Evolutionary conservation across 495 filamentous ascomycete species (phyloP).

Genomic region (Aspergillus nidulans): DNA sequence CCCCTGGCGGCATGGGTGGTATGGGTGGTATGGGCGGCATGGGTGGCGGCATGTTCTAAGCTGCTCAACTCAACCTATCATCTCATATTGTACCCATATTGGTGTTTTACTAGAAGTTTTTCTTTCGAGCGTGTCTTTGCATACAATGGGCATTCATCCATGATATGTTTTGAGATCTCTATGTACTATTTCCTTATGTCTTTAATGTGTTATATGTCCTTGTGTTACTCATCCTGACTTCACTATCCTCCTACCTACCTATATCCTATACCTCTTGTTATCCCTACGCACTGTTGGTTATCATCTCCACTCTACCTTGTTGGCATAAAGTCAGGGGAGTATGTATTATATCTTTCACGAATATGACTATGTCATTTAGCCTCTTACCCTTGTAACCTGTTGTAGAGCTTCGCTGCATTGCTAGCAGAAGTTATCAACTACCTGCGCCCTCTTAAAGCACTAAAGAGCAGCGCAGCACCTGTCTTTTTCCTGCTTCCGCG

Average conservation of each 20-base stretch:
- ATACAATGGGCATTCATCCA: constrained; percentile 37
- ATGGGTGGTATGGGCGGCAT: constrained; percentile 66
- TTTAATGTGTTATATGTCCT: constrained; percentile 52
- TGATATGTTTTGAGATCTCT: constrained; percentile 22
- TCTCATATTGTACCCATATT: constrained; percentile 8
- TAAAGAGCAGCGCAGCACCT: too few relatives aligned
- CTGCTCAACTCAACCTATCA: constrained; percentile 16
- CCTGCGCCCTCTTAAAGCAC: too few relatives aligned
- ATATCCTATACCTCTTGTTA: constrained; percentile 11
- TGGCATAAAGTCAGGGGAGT: constrained; percentile 22
- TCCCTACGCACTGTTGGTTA: constrained; percentile 4
- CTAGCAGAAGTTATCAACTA: too few relatives aligned
- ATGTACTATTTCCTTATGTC: constrained; percentile 24
- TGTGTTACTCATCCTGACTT: constrained; percentile 5
- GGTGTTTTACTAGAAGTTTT: constrained; percentile 18
- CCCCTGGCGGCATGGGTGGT: constrained; percentile 42
- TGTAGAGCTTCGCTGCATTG: not conserved
- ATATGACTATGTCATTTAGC: constrained; percentile 9
- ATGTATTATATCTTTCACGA: constrained; percentile 25
- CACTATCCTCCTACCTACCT: not conserved
- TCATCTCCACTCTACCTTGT: constrained; percentile 26
- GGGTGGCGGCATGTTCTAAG: constrained; percentile 49
- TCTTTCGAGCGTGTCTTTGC: constrained; percentile 39
- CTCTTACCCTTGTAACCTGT: not conserved
- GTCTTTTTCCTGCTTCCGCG: too few relatives aligned